Conservation (phyloP, 495 filamentous ascomycete genomes). For the Astrothelium macrocarpum region DNA sequence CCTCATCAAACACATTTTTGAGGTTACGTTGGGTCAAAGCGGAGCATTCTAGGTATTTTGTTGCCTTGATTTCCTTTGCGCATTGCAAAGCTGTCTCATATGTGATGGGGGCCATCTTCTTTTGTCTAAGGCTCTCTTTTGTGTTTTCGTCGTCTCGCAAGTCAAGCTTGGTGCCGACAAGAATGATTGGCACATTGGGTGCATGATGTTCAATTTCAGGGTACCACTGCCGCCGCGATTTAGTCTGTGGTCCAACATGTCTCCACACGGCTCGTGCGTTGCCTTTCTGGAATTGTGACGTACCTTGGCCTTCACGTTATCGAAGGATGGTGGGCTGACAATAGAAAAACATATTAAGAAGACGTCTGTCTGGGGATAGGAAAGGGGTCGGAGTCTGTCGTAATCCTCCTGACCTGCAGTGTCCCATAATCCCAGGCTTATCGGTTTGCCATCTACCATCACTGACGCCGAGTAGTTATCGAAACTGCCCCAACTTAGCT, state of each 20-base stretch:
- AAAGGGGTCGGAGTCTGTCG: constrained; percentile 87
- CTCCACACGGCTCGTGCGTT: no score
- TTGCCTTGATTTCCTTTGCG: constrained; percentile 84
- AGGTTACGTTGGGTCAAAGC: constrained; percentile 90
- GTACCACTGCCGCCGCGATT: constrained; percentile 57
- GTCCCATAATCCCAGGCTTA: constrained; percentile 96
- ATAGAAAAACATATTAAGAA: constrained; percentile 98
- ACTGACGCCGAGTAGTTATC: constrained; percentile 99
- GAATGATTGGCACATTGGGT: constrained; percentile 87
- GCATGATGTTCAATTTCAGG: constrained; percentile 97
- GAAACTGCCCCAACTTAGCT: constrained; percentile 51
- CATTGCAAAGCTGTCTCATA: constrained; percentile 79
- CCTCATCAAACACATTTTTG: constrained; percentile 97
- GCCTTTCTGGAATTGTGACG: constrained; percentile 17
- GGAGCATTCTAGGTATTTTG: constrained; percentile 97
- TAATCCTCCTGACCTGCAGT: constrained; percentile 99
- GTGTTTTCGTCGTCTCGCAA: constrained; percentile 83
- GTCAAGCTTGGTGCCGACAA: constrained; percentile 96
- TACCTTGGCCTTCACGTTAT: constrained; percentile 95
- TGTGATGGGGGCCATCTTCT: constrained; percentile 83
- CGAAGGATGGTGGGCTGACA: constrained; percentile 92
- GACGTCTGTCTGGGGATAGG: constrained; percentile 95
- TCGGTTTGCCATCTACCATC: constrained; percentile 95
- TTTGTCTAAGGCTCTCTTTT: constrained; percentile 61
- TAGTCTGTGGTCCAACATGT: no score